Conservation (phyloP, 352 stramenopile genomes). For the Pseudoperonospora humuli region DNA sequence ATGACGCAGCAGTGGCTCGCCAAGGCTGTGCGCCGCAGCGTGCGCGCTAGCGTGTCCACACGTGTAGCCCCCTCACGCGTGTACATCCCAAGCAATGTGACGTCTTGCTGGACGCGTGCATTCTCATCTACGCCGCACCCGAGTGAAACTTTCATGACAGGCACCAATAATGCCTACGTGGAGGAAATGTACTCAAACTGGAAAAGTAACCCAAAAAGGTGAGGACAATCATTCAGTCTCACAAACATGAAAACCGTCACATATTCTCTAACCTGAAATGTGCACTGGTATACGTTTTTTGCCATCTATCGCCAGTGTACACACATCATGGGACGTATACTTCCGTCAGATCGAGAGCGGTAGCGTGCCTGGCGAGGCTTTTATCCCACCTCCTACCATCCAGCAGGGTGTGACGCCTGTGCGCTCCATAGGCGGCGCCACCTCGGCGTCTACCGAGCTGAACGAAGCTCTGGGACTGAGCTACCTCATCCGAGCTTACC, state of each 20-base stretch:
- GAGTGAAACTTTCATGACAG: slow-evolving; percentile 90
- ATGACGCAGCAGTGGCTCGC: slow-evolving; percentile 70
- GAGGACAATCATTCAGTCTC: background rate
- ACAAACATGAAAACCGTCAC: background rate
- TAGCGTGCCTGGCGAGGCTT: slow-evolving; percentile 69
- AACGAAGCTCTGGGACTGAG: slow-evolving; percentile 89
- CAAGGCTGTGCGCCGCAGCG: slow-evolving; percentile 44
- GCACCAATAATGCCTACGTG: slow-evolving; percentile 93
- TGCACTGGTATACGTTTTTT: slow-evolving; percentile 2
- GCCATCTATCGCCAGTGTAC: slow-evolving; percentile 35
- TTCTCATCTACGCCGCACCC: slow-evolving; percentile 67
- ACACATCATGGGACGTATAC: slow-evolving; percentile 86
- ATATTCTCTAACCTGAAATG: slow-evolving; percentile 2
- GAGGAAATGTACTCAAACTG: slow-evolving; percentile 97
- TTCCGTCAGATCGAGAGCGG: slow-evolving; percentile 78
- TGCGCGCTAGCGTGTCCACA: slow-evolving; percentile 25
- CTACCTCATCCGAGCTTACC: slow-evolving; percentile 97
- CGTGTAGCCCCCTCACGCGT: slow-evolving; percentile 7
- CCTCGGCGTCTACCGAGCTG: slow-evolving; percentile 31
- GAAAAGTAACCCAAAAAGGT: slow-evolving; percentile 82
- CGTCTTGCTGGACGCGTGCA: slow-evolving; percentile 28
- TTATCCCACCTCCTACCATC: slow-evolving; percentile 77
- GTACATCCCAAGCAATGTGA: slow-evolving; percentile 7
- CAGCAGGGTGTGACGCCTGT: slow-evolving; percentile 66
- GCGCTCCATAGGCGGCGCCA: slow-evolving; percentile 29